Evolutionary conservation across 495 filamentous ascomycete genomes (phyloP).

Genomic region (Tuber aestivum): DNA sequence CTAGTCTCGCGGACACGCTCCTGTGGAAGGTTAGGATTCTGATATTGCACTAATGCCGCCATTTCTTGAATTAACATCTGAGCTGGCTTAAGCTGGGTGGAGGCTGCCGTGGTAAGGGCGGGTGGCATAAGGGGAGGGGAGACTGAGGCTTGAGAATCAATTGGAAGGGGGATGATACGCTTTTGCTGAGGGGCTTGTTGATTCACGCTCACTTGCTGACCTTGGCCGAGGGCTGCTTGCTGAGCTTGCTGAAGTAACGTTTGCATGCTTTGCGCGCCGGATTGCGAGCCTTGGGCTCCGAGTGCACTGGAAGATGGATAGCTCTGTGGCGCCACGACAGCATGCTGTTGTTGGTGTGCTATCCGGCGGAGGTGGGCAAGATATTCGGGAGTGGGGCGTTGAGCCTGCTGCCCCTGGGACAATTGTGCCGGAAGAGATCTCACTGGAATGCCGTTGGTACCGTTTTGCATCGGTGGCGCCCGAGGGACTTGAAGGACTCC

Average conservation of each 20-base stretch:
- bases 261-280: slow-evolving; percentile 10
- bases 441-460: slow-evolving; percentile 27
- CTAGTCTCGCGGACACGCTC: slow-evolving; percentile 28
- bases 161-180: slow-evolving; percentile 13
- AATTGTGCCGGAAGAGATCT: slow-evolving; percentile 16
- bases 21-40: slow-evolving; percentile 30
- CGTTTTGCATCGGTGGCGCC: slow-evolving; percentile 26
- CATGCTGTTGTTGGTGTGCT: slow-evolving; percentile 4
- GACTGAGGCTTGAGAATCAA: slow-evolving; percentile 3
- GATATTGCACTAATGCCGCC: slow-evolving; percentile 28
- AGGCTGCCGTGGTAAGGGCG: slow-evolving; percentile 16
- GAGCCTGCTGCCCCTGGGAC: slow-evolving; percentile 23
- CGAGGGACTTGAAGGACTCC: slow-evolving; percentile 11
- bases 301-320: neutral
- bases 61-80: slow-evolving; percentile 31
- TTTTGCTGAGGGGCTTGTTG: slow-evolving; percentile 14
- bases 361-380: slow-evolving; percentile 19
- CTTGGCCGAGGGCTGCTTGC: slow-evolving; percentile 35
- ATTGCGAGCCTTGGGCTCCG: neutral
- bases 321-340: neutral
- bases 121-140: neutral
- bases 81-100: slow-evolving; percentile 37
- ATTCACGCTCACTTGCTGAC: slow-evolving; percentile 19
- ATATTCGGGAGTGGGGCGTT: slow-evolving; percentile 21
- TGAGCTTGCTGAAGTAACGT: slow-evolving; percentile 29